These are phyloP conservation scores for Sporothrix protearum DNA, from an alignment of 2,329 filamentous ascomycete genomes.

Conservation along the genomic window DNA sequence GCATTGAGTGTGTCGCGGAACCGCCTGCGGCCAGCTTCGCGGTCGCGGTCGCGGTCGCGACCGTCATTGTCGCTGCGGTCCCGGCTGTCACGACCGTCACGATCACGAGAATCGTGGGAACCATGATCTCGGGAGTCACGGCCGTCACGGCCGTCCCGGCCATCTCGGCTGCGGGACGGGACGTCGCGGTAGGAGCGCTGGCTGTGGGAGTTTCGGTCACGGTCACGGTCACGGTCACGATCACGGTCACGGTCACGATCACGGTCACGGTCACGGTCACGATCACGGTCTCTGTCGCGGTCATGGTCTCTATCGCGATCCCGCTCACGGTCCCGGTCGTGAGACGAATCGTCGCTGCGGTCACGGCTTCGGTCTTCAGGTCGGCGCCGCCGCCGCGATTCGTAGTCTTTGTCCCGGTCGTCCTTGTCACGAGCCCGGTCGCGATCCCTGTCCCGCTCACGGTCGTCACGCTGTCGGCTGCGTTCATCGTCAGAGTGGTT, in stretches of 20 bases:
- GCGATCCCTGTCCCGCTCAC: slow-evolving; percentile 32
- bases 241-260: slow-evolving; percentile 33
- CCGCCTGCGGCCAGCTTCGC: slow-evolving; percentile 38
- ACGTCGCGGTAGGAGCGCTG: background rate
- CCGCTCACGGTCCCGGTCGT: slow-evolving; percentile 28
- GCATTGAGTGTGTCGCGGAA: slow-evolving; percentile 53
- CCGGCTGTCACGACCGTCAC: slow-evolving; percentile 5
- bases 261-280: slow-evolving; percentile 33
- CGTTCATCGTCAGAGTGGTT: too few species aligned
- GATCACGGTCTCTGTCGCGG: slow-evolving; percentile 35
- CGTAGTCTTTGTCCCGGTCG: slow-evolving; percentile 24
- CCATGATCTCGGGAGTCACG: background rate
- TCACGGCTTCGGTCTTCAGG: too few species aligned
- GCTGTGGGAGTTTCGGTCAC: slow-evolving; percentile 33
- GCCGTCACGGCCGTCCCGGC: background rate
- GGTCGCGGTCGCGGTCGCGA: slow-evolving; percentile 19
- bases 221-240: slow-evolving; percentile 33
- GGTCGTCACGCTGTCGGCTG: slow-evolving; percentile 32
- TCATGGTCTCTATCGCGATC: slow-evolving; percentile 35
- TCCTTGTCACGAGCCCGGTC: slow-evolving; percentile 23
- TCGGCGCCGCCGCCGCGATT: slow-evolving; percentile 1
- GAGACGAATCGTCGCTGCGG: too few species aligned
- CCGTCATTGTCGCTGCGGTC: slow-evolving; percentile 17
- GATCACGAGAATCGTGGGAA: background rate
- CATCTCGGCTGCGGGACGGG: background rate